Evolutionary conservation across 2,329 filamentous ascomycete species (phyloP), one percentile per base, ranked within the genome.

Genomic region (Trichoderma atroviride): DNA sequence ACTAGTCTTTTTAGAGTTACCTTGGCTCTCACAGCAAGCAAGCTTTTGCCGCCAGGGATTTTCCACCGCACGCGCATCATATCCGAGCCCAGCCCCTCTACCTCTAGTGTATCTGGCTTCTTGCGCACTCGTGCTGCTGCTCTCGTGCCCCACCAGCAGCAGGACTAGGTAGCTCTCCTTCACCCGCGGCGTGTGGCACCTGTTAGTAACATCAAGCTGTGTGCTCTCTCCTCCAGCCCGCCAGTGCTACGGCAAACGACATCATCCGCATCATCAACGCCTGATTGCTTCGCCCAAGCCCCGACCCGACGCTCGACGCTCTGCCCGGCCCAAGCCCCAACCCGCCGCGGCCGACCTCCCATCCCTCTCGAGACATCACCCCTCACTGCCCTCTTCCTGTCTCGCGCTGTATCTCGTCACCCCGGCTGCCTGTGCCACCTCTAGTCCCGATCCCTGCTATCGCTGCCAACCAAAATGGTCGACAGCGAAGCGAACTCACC

Each of bases 401-500:
- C 71, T 71, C 55, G 52, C 52, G 61, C 71, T 72, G 70, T 69
- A 73, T 71, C 73, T 74, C 71, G 59, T 69, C 72, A 70, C 72
- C 71, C 47, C 59, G 60, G 58, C 68, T 69, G 68, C 70, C 66
- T 69, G 68, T 71, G 70, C 68, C 71, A 70, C 70, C 72, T 69
- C 71, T 71, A 70, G 64, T 72, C 72, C 76, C 71, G 71, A 65
- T 72, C 72, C 77, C 71, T 73, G 75, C 77, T 75, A 69, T 76
- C 74, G 73, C 76, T 77, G 75, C 74, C 75, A 73, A 76, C 77
- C 84, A 95, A 91, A 86, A 97, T 98, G 94, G 94, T 96, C 86
- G 94, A 97, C 89, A 92, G 91, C 86, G 94, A 97, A 85, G 88
- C 92, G 84, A 93, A 89, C 87, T 91, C 93, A 85, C 94, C 94